Evolutionary conservation across 371 early-diverging fungal species (phyloP), one percentile per base, ranked within the genome.

Genomic region (Vittaforma corneae): DNA sequence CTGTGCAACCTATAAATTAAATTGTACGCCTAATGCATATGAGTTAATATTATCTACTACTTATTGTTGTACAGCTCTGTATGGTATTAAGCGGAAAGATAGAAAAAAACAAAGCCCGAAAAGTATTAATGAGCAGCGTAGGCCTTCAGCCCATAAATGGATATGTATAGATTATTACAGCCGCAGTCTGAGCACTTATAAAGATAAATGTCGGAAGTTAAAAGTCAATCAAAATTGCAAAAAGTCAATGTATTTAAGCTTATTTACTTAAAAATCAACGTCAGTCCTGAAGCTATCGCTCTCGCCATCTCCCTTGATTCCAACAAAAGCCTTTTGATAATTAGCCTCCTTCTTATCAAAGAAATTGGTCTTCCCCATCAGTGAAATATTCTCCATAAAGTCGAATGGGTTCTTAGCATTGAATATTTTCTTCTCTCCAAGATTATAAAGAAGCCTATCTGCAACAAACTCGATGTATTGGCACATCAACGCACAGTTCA

Each of bases 381-480:
- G 82, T 30, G 91, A 91, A 76, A 96, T 94, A 83, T 93, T 81
- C 76, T 96, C 98, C 98, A 97, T 97, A 73, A 96, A 97, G 77
- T 94, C 95, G 71, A 97, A 97, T 47, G 98, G 98, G 77, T 97
- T 97, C 70, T 85, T 81, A 1, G 82, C 84, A 40, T 87, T 84
- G 83, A 88, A 97, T 66, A 83, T 74, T 82, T 95, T 95, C 48
- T 79, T 74, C 60, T 85, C 84, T 28, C 91, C 92, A 32, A 97
- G 84, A n/a, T 88, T 85, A 22, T 91, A 87, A 52, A 96, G 79
- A 33, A 97, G 81, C 57, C 92, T 83, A 76, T 97, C 95, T 14
- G 98, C 97, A 1, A 96, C 97, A 82, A 93, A 97, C 81, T 95
- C 95, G 74, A 97, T 95, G 82, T 97, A 97, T 81, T 86, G 85